Base-by-base conservation (phyloP, 495 filamentous ascomycete genomes). In the Podospora appendiculata region DNA sequence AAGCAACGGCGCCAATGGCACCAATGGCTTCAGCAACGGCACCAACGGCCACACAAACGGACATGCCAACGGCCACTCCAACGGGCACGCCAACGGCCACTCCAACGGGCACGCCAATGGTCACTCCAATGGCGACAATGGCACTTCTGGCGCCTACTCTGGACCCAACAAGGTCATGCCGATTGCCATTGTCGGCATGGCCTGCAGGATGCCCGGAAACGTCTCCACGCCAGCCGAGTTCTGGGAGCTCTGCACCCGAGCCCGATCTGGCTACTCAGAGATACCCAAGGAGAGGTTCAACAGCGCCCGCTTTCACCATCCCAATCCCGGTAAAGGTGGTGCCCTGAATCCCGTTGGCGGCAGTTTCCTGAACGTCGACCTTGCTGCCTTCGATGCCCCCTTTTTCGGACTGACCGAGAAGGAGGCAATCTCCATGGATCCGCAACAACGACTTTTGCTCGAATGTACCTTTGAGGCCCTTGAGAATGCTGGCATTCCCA, bases 381-480 rank as follows among this genome's bases (percentile, higher is more conserved):
- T 89, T 0, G 80, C 84, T 8, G 74, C 85, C 2, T 95, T 93
- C 56, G 89, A 95, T 53, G 84, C 88, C 17, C 78, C 84, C 0
- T 95, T 95, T 70, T 95, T 94, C 78, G 90, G 88, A 61, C 85
- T 95, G 78, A 52, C 85, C 74, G 65, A 69, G 50, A 70, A 71
- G 54, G 73, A 95, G 70, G 89, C 89, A 8, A 81, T 83, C 41
- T 86, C 89, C 17, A 87, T 90, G 49, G 89, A 95, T 61, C 89
- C 90, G 7, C 87, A 89, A 59, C 89, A 91, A 60, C 83, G 89
- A 18, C 71, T 93, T 32, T 82, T 87, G 1, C 73, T 95, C 11
- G 80, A 88, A 38, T 91, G 85, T 48, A 88, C 88, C 1, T 95
- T 90, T 58, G 88, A 92, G 57, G 90, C 90, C 0, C 74, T 95